phyloP scores from a whole-genome alignment of 139 green algal species.

The Chlamydomonas asymmetrica region DNA sequence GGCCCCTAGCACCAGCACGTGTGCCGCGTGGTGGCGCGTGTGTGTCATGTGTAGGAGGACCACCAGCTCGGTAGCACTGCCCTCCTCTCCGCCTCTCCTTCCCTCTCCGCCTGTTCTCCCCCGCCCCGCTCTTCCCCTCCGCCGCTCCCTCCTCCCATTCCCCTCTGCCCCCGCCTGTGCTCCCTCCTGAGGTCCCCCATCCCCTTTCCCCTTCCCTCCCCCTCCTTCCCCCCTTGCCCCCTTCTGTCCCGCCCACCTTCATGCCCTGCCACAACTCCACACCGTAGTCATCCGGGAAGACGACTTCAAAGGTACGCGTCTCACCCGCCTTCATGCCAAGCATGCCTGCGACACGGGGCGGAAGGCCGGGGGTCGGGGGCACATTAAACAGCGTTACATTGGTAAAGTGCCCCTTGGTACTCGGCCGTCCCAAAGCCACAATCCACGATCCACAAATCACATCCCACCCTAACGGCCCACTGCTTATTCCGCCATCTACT shows the following conservation, averaged over 20 bases:
- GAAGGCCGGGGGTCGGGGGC: not conserved
- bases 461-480: not conserved
- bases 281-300: slow-evolving; percentile 45
- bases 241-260: slow-evolving; percentile 4
- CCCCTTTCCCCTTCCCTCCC: no score
- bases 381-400: not conserved
- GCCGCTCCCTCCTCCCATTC: no score
- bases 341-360: slow-evolving; percentile 9
- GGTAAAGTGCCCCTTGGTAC: not conserved
- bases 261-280: slow-evolving; percentile 55
- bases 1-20: no score
- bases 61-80: no score
- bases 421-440: not conserved
- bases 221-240: not conserved
- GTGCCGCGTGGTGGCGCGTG: no score
- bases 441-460: not conserved
- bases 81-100: no score
- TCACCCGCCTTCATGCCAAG: slow-evolving; percentile 43
- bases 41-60: no score
- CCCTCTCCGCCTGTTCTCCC: no score
- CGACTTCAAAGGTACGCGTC: slow-evolving; percentile 39
- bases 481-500: not conserved
- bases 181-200: no score
- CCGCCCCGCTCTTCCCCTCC: no score
- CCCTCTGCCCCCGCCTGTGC: no score